These are phyloP conservation scores for Colletotrichum brevisporum DNA, from an alignment of 2,329 filamentous ascomycete genomes.

Conservation along the genomic window DNA sequence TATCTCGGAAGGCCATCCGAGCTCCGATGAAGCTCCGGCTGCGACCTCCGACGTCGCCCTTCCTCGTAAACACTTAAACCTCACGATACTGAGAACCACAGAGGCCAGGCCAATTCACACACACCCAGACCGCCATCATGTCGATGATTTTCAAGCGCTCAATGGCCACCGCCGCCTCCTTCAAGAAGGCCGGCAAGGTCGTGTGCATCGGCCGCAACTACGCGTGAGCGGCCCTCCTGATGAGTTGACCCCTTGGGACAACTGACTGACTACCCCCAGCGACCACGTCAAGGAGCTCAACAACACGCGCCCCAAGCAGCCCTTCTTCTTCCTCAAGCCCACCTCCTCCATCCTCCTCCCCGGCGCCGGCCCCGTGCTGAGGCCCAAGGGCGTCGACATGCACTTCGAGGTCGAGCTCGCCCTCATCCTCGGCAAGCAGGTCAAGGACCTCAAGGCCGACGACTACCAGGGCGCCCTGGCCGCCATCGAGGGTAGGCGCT, in stretches of 20 bases:
- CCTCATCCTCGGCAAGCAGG: conserved; percentile 85
- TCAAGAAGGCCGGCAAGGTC: conserved; percentile 77
- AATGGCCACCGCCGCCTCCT: conserved; percentile 59
- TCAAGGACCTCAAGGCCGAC: conserved; percentile 81
- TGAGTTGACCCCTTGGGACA: conserved; percentile 31
- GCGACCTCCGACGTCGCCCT: conserved; percentile 24
- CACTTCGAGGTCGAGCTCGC: conserved; percentile 98
- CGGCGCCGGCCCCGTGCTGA: conserved; percentile 82
- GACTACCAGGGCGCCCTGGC: conserved; percentile 84
- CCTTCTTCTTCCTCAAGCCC: conserved; percentile 99
- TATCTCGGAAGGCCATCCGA: conserved; percentile 17
- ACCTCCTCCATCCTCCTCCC: conserved; percentile 87
- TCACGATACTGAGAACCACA: neutral
- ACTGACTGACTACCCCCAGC: conserved; percentile 59
- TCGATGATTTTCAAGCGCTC: conserved; percentile 52
- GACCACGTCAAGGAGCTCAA: conserved; percentile 96
- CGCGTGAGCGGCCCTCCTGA: conserved; percentile 72
- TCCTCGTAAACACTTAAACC: neutral
- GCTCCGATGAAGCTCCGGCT: conserved; percentile 34
- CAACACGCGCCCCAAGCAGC: conserved; percentile 89
- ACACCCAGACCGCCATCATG: conserved; percentile 41
- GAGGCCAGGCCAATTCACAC: neutral
- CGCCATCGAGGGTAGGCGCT: conserved; percentile 79
- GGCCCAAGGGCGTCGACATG: conserved; percentile 85
- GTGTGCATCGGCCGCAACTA: conserved; percentile 98